Base-by-base conservation (phyloP, 108 stramenopile species). In the Schizochytrium sp. region DNA sequence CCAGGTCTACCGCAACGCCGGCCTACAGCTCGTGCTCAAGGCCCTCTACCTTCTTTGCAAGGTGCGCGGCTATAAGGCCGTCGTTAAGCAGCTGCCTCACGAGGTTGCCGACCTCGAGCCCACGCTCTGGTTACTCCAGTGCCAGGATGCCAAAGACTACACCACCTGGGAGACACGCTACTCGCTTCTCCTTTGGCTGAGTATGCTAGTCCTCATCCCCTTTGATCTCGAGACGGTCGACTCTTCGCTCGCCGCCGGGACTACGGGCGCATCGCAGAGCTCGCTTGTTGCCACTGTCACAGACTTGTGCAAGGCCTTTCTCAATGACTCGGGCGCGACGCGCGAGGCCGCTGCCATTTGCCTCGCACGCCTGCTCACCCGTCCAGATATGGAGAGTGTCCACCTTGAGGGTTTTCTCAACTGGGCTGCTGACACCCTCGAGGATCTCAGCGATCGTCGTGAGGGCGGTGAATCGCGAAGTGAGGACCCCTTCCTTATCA, bases 131-230 rank as follows among this genome's bases (percentile, higher is more conserved):
- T 91, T 94, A 25, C 90, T 98, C 60, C 88, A 92, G 43, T 92
- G 90, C 59, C 92, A 93, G 87, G 92, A 94, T 89, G 29, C 60
- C 12, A 90, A 88, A 12, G 94, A 92, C 60, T 90, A 94, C 28
- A 88, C 95, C 59, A 76, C 89, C 5, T 99, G 99, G 99, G 96
- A 98, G 93, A 95, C 96, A 14, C 88, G 96, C 0, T 98, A 98
- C 91, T 88, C 93, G n/a, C 91, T 98, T n/a, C 94, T 98, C 92
- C 94, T 97, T 58, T 99, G 99, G 99, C 90, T 99, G 92, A 94
- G 93, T 41, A 96, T 98, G 87, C 92, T 99, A 43, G 95, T 95
- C 72, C 93, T 98, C 44, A 96, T 98, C 12, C 99, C 99, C 5
- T 99, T 99, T 90, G 95, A 98, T 90, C 93, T 97, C 57, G 58